A percentile compares a stretch with the other conserved stretches of the same genome.
phyloP scores from a whole-genome alignment of 2,329 filamentous ascomycete genomes.

The Helotiales sp. region DNA sequence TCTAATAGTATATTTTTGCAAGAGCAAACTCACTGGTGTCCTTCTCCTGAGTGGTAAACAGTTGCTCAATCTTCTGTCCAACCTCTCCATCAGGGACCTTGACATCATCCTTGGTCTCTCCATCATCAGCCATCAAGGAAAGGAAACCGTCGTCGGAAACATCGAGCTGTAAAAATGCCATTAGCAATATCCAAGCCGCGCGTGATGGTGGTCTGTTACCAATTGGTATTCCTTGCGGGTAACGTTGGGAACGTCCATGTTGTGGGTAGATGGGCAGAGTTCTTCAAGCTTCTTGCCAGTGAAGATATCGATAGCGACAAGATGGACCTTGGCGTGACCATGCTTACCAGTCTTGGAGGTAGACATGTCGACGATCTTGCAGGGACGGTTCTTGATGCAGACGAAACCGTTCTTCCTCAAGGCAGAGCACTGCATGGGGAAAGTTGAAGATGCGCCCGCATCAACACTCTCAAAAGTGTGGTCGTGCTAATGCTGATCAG shows the following conservation, averaged over 20 bases:
- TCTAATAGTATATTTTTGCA: neutral
- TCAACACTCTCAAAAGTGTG: conserved; percentile 88
- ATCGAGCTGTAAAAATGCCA: conserved; percentile 64
- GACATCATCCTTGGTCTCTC: conserved; percentile 91
- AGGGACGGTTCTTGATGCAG: conserved; percentile 97
- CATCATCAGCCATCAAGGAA: conserved; percentile 86
- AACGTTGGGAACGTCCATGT: conserved; percentile 98
- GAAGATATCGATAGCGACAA: conserved; percentile 98
- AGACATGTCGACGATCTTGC: conserved; percentile 99
- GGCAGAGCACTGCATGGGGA: conserved; percentile 98
- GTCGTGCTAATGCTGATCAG: conserved; percentile 33
- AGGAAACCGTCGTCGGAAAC: conserved; percentile 94
- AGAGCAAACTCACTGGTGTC: conserved; percentile 75
- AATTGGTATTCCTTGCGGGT: conserved; percentile 88
- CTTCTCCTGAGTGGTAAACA: conserved; percentile 83
- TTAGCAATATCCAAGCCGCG: neutral
- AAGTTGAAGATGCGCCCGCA: conserved; percentile 93
- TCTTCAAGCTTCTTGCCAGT: conserved; percentile 99
- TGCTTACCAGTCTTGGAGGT: conserved; percentile 99
- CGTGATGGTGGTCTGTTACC: conserved; percentile 56
- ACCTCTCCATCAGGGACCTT: conserved; percentile 87
- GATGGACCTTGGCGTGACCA: conserved; percentile 99
- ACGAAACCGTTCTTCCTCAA: conserved; percentile 99
- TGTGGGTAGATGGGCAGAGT: conserved; percentile 94
- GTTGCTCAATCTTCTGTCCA: conserved; percentile 80